Percentiles rank a stretch among this genome's conserved stretches.
These are phyloP conservation scores for Jackrogersella multiformis DNA, from an alignment of 495 filamentous ascomycete genomes.

Conservation along the genomic window DNA sequence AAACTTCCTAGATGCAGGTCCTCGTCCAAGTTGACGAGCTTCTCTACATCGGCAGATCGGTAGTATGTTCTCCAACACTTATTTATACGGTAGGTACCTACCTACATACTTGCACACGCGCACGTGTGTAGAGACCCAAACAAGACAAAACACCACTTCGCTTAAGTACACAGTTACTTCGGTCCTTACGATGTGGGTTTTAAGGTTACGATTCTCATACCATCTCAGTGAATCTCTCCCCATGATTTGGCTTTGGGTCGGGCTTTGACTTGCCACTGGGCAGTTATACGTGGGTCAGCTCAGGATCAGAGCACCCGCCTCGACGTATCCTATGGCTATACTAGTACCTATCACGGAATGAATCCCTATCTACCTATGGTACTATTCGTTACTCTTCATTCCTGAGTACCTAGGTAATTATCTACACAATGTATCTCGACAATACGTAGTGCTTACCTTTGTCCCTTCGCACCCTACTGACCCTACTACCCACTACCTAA, in stretches of 20 bases:
- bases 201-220: conserved; percentile 2
- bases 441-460: neutral
- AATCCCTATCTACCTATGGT: too few species aligned
- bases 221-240: conserved; percentile 7
- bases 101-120: neutral
- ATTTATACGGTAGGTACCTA: conserved; percentile 10
- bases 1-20: conserved; percentile 17
- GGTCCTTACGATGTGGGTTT: neutral
- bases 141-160: conserved; percentile 5
- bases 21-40: neutral
- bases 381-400: too few species aligned
- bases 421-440: neutral
- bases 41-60: too few species aligned
- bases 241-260: neutral
- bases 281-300: neutral
- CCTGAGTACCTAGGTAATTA: neutral
- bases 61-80: too few species aligned
- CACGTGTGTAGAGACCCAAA: conserved; percentile 22
- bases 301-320: neutral
- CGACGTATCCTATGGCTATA: neutral
- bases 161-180: conserved; percentile 24
- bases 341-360: too few species aligned
- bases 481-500: neutral
- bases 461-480: neutral
- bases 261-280: conserved; percentile 8